Evolutionary conservation across 345 rosid genomes (phyloP), one percentile per base, ranked within the genome.

Genomic region (Acer yangbiense): DNA sequence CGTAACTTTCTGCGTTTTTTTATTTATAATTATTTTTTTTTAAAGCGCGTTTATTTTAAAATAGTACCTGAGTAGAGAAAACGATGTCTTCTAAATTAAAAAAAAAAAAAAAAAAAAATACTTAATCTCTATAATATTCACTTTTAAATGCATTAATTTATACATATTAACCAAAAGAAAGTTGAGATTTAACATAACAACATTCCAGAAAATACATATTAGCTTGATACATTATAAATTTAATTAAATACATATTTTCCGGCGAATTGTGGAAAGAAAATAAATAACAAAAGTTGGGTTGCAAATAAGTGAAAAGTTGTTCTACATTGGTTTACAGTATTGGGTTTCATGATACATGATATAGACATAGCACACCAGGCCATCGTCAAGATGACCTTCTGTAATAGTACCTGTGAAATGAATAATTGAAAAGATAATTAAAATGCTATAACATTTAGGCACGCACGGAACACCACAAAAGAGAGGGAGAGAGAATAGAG

Each of bases 391-490:
- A 75, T 65, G 89, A 81, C 29, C 88, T 86, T 63, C 82, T 85
- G 82, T 87, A 89, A 78, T 92, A 94, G 79, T 92, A 92, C 85
- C 97, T 92, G 87, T 11, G 29, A 74, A 46, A 6, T 18, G 27
- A 4, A 6, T 82, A 82, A 76, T 17, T 4, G 35, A 74, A 74
- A 5, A 12, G 16, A 43, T 27, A 35, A 54, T 71, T 57, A 74
- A 48, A 2, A 20, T n/a, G 65, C 68, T 57, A 21, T 65, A 21
- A 35, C 12, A 60, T 57, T 9, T 23, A 54, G 18, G 61, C 16
- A 69, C 4, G 17, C 16, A 50, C 16, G 16, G 55, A 3, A 50
- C 4, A 27, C 10, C 10, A 1, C n/a, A 0, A 43, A 1, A 61
- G 17, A 23, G 2, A 20, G 61, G 5, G 1, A 10, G 29, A 52